Conservation (phyloP, 2,329 filamentous ascomycete genomes). For the Endocalyx cinctus region DNA sequence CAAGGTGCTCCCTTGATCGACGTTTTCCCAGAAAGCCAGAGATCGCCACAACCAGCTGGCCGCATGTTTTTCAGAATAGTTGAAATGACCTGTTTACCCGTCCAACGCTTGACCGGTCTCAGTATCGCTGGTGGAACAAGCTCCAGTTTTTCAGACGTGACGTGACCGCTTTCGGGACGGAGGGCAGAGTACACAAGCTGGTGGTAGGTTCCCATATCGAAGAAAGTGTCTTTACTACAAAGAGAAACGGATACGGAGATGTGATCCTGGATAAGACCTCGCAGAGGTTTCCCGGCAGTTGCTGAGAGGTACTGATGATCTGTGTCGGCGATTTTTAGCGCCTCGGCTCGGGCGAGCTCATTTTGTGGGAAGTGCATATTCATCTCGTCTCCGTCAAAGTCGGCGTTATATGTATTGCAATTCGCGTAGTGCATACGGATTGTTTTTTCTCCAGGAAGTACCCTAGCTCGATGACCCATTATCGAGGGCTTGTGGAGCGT, state of each 20-base stretch:
- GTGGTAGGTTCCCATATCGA: slow-evolving; percentile 82
- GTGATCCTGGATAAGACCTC: slow-evolving; percentile 97
- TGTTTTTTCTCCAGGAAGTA: slow-evolving; percentile 90
- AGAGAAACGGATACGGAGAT: slow-evolving; percentile 90
- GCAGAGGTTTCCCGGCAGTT: slow-evolving; percentile 86
- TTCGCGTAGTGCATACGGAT: slow-evolving; percentile 99
- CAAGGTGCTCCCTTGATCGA: slow-evolving; percentile 76
- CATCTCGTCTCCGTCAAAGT: slow-evolving; percentile 99
- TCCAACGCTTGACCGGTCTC: slow-evolving; percentile 82
- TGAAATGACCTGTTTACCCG: slow-evolving; percentile 91
- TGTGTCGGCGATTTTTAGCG: slow-evolving; percentile 88
- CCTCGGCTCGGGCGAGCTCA: slow-evolving; percentile 88
- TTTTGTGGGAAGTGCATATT: slow-evolving; percentile 99
- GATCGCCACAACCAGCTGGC: slow-evolving; percentile 67
- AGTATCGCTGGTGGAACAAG: slow-evolving; percentile 76
- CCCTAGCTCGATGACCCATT: slow-evolving; percentile 93
- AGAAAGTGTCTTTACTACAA: slow-evolving; percentile 88
- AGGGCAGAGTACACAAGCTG: slow-evolving; percentile 89
- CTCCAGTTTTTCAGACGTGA: slow-evolving; percentile 74
- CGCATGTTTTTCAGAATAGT: slow-evolving; percentile 91
- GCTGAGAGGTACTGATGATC: slow-evolving; percentile 96
- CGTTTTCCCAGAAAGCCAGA: slow-evolving; percentile 76
- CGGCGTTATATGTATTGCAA: slow-evolving; percentile 98
- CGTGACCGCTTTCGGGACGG: slow-evolving; percentile 85
- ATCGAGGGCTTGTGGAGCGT: slow-evolving; percentile 98